Evolutionary conservation across 2,329 filamentous ascomycete genomes (phyloP), one percentile per base, ranked within the genome.

Genomic region (Didymella exigua): DNA sequence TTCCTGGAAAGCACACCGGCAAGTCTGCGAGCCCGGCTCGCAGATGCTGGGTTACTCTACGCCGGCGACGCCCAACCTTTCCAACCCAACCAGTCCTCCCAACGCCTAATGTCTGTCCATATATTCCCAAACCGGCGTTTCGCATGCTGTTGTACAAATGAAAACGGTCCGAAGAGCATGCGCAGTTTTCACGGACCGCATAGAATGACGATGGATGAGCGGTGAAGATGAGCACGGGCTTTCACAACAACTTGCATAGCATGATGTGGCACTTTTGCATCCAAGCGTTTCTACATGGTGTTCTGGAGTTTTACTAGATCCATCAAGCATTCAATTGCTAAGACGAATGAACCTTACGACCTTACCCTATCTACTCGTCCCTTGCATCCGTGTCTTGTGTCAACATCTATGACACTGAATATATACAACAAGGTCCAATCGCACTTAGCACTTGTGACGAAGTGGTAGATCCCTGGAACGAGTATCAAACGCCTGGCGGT

Each of bases 1-100:
- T 1, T 75, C 84, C 63, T 85, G 79, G 80, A 80, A 81, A 59
- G 46, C 54, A 2, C 82, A 85, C 67, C 81, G 81, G 61, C 76
- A 76, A 54, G 56, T 65, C 8, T 83, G 81, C 67, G 68, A 68
- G 45, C 64, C 67, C 36, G 57, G 50, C 21, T 48, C 63, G 59
- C 40, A 70, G 66, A 56, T 56, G 26, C 66, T 56, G 63, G 44
- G 59, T 18, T 66, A 60, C 48, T 70, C 67, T 27, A 60, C 61
- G 1, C 62, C 67, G 13, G 62, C 54, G 5, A 71, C 66, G 16
- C 67, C 68, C 11, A 67, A 68, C 36, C 63, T 66, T 40, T 71
- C 67, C 11, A 65, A 59, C 27, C 67, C 68, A 5, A 46, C 66
- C 7, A 67, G 65, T 42, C 66, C 66, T 1, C 62, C 61, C 14